A percentile compares a stretch with the other conserved stretches of the same genome.
Conservation (phyloP, 371 early-diverging fungal genomes). For the Mucor indicus region DNA sequence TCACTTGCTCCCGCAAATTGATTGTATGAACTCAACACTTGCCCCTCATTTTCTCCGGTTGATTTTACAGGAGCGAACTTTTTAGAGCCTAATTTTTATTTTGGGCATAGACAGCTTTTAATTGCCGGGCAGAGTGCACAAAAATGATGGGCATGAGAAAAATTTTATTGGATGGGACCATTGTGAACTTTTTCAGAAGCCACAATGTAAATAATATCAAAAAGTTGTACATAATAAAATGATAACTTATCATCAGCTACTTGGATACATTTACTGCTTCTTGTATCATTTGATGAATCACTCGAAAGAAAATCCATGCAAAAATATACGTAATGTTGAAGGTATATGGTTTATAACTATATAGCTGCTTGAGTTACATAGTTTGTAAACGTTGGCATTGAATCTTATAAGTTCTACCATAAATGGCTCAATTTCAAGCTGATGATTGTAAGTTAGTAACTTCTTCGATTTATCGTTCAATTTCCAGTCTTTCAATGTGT, state of each 20-base stretch:
- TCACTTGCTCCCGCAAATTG: no score
- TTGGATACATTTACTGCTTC: not conserved
- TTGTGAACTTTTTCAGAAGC: no score
- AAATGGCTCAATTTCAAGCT: constrained; percentile 1
- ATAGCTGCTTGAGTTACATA: not conserved
- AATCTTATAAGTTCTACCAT: not conserved
- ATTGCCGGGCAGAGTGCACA: no score
- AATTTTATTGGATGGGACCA: no score
- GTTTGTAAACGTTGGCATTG: not conserved
- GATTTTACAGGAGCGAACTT: no score
- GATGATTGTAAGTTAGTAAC: constrained; percentile 3
- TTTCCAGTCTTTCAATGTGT: constrained; percentile 4
- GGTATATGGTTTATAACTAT: not conserved
- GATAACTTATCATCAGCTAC: not conserved
- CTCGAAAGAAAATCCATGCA: no score
- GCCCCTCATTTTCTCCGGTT: no score
- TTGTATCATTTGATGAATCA: not conserved
- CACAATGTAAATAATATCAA: no score
- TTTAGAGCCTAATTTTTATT: no score
- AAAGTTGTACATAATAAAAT: not conserved
- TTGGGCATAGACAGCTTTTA: no score
- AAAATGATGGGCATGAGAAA: no score
- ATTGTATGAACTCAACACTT: no score
- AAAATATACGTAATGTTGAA: not conserved
- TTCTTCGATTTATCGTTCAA: constrained; percentile 8